Conservation (phyloP, 1,139 yeast species). For the Blastobotrys capitulatus region DNA sequence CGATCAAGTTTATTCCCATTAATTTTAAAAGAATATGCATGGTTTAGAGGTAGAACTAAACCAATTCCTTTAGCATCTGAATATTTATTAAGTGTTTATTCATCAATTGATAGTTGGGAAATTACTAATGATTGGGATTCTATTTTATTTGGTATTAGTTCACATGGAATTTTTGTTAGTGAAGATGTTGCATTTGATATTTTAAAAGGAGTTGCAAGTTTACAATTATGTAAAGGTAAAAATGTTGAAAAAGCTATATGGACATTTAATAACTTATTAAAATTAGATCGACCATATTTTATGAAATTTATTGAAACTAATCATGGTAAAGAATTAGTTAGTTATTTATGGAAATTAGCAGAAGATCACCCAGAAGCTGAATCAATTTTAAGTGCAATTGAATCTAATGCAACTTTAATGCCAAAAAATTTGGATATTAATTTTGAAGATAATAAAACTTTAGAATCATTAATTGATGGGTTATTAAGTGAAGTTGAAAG, state of each 20-base stretch:
- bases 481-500: slow-evolving; percentile 16
- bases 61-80: slow-evolving; percentile 20
- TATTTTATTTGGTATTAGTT: slow-evolving; percentile 17
- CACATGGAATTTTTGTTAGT: slow-evolving; percentile 20
- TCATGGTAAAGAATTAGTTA: slow-evolving; percentile 18
- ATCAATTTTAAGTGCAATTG: slow-evolving; percentile 15
- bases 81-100: slow-evolving; percentile 14
- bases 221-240: slow-evolving; percentile 15
- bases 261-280: slow-evolving; percentile 16
- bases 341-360: slow-evolving; percentile 18
- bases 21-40: slow-evolving; percentile 15
- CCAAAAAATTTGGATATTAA: slow-evolving; percentile 7
- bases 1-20: slow-evolving; percentile 15
- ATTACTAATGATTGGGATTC: slow-evolving; percentile 21
- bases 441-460: slow-evolving; percentile 12
- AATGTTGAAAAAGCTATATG: slow-evolving; percentile 16
- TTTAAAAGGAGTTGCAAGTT: slow-evolving; percentile 15
- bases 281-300: slow-evolving; percentile 16
- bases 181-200: slow-evolving; percentile 19
- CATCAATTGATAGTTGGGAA: slow-evolving; percentile 18
- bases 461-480: slow-evolving; percentile 17
- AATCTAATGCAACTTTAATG: slow-evolving; percentile 14
- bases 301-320: slow-evolving; percentile 17
- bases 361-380: slow-evolving; percentile 18
- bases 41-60: slow-evolving; percentile 14